Evolutionary conservation across 768 basidiomycete genomes (phyloP).

Genomic region (Mycena belliarum): DNA sequence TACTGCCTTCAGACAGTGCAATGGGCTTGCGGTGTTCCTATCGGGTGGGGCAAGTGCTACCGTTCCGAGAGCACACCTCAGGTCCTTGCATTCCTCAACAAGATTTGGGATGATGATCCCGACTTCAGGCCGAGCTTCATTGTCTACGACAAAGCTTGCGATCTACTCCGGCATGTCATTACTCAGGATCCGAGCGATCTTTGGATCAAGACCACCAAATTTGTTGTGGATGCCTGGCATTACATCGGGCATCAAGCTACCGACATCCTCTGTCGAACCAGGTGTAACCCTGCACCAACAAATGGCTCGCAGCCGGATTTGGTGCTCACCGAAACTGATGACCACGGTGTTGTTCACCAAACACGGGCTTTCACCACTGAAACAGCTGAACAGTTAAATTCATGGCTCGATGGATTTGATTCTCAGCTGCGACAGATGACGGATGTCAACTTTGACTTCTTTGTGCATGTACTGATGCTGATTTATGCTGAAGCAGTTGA

Average conservation of each 20-base stretch:
- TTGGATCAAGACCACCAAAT: background rate
- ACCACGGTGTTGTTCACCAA: background rate
- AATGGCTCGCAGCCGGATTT: constrained; percentile 2
- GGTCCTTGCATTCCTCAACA: background rate
- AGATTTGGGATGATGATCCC: background rate
- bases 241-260: background rate
- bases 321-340: background rate
- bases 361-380: background rate
- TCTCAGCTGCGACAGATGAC: background rate
- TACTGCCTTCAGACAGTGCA: background rate
- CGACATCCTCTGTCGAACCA: background rate
- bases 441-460: background rate
- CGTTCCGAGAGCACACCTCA: constrained; percentile 6
- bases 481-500: background rate
- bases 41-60: background rate
- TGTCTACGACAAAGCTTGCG: background rate
- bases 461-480: background rate
- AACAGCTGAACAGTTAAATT: background rate
- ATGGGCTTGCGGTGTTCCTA: background rate
- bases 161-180: background rate
- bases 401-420: background rate
- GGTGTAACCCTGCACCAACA: background rate
- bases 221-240: background rate
- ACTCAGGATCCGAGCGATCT: background rate
- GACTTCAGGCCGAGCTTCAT: background rate